phyloP scores from a whole-genome alignment of 495 filamentous ascomycete genomes.

The Mytilinidion resinicola region DNA sequence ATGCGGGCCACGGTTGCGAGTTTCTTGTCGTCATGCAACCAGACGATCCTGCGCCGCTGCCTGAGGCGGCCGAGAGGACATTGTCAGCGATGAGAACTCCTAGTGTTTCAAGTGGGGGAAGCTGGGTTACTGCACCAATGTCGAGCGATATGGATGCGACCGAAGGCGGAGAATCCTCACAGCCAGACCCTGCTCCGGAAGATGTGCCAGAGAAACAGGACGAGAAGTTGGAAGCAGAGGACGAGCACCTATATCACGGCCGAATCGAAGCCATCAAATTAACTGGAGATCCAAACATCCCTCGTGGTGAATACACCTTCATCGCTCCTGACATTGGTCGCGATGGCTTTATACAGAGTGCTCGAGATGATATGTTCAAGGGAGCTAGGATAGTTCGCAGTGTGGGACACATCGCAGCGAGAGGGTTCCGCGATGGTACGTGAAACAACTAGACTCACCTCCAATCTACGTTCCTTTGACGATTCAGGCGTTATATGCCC shows the following conservation, averaged over 20 bases:
- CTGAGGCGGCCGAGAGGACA: constrained; percentile 8
- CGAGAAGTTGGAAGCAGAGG: background rate
- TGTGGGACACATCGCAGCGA: constrained; percentile 66
- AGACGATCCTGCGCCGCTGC: constrained; percentile 37
- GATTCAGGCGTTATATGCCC: no score
- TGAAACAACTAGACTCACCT: constrained; percentile 3
- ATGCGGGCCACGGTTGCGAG: constrained; percentile 81
- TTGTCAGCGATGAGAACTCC: background rate
- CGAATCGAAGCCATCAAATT: constrained; percentile 77
- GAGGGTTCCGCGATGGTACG: constrained; percentile 65
- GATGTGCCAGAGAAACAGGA: background rate
- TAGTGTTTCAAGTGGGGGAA: constrained; percentile 12
- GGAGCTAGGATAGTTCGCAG: constrained; percentile 72
- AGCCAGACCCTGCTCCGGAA: background rate
- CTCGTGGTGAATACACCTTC: constrained; percentile 77
- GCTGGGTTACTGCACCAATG: constrained; percentile 16
- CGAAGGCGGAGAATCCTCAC: background rate
- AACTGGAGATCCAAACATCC: constrained; percentile 84
- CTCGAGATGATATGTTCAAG: constrained; percentile 59
- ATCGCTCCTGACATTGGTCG: constrained; percentile 67
- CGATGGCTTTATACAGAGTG: constrained; percentile 53
- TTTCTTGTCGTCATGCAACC: constrained; percentile 74
- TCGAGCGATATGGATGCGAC: background rate
- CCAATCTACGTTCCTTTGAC: constrained; percentile 2
- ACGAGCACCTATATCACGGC: constrained; percentile 46